These are phyloP conservation scores for Colletotrichum spaethianum DNA, from an alignment of 2,329 filamentous ascomycete genomes.

Conservation along the genomic window DNA sequence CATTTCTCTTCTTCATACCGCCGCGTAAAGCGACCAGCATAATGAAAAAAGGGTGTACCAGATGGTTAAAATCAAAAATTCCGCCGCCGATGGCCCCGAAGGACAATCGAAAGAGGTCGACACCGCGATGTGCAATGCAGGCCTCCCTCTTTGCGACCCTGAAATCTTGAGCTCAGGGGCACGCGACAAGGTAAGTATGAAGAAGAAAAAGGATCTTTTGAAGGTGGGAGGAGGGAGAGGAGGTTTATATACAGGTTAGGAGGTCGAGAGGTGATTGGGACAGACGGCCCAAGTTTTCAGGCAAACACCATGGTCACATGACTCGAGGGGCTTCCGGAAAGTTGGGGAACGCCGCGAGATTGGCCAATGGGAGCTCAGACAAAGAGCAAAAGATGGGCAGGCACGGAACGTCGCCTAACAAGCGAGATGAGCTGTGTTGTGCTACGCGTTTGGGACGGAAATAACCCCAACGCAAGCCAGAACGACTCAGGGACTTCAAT, in stretches of 20 bases:
- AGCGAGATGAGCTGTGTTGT: background rate
- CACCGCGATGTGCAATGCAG: conserved; percentile 4
- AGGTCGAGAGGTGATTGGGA: background rate
- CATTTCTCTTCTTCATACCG: background rate
- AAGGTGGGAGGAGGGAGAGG: background rate
- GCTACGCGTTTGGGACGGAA: too few relatives aligned
- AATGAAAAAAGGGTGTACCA: background rate
- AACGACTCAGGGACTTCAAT: background rate
- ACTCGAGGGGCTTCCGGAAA: background rate
- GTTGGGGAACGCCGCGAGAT: background rate
- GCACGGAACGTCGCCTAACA: background rate
- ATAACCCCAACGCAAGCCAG: background rate
- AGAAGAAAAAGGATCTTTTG: background rate
- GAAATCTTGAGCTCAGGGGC: background rate
- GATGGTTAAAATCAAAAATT: conserved; percentile 3
- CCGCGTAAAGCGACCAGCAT: background rate
- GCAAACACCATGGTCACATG: background rate
- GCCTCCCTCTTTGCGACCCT: background rate
- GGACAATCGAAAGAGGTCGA: conserved; percentile 4
- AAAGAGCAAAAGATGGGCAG: background rate
- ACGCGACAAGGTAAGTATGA: conserved; percentile 6
- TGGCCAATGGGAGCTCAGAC: background rate
- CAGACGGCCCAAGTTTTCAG: background rate
- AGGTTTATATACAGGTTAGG: background rate
- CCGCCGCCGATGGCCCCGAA: conserved; percentile 3